Evolutionary conservation across 164 flowering plant species (phyloP), one percentile per base, ranked within the genome.

Genomic region (Litsea cubeba): DNA sequence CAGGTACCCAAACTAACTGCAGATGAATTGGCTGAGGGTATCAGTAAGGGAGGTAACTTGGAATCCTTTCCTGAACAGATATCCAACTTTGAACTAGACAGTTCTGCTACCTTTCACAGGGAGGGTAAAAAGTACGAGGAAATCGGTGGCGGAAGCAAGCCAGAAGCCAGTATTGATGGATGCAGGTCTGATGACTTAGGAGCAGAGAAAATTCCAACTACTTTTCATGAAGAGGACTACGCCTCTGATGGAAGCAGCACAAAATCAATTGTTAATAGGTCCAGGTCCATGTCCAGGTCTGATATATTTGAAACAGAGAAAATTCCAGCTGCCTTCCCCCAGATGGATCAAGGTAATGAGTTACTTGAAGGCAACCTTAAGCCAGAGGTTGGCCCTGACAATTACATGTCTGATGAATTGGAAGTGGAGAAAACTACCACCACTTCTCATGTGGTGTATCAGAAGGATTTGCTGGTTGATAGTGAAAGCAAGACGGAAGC

Each of bases 111-210:
- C 58, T 25, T 54, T 26, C 63, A 22, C 1, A n/a, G 54, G 25
- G 58, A 26, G 24, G 35, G 23, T 11, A 32, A 17, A 51, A 14
- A 28, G 5, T 7, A 51, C 26, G 14, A 12, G 12, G 6, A 23
- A 22, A 20, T 51, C 28, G 63, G 50, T 26, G 25, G 32, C 22
- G 58, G 54, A 50, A 54, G 63, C 35, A 71, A 51, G 35, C 14
- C n/a, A 11, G 72, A 71, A 57, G 63, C 72, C 35, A 71, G 54
- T 35, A 62, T 58, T 1, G 82, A 81, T 77, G 88, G 84, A 70
- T 82, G 79, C 22, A 78, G 68, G 50, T 88, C 89, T 77, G 98
- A 93, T 76, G 81, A 68, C 40, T 20, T 15, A 4, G 71, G 32
- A 74, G 15, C 12, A 25, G 35, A 51, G 63, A 71, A 57, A 51